A percentile compares a stretch with the other conserved stretches of the same genome.
phyloP scores from a whole-genome alignment of 768 basidiomycete species.

The Suillus fuscotomentosus region DNA sequence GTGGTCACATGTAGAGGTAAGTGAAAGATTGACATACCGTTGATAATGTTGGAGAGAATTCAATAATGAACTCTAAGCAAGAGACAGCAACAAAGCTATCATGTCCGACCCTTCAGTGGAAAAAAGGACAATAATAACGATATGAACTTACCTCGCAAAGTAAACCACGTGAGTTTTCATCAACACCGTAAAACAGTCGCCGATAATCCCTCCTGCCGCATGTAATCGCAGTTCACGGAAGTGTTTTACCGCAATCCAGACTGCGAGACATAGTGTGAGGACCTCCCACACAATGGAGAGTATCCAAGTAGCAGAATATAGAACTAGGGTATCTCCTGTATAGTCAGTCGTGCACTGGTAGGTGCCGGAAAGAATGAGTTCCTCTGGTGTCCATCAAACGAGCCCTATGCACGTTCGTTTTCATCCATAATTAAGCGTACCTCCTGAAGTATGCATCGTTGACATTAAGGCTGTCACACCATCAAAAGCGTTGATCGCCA shows the following conservation, averaged over 20 bases:
- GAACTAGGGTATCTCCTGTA: not conserved
- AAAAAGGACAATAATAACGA: not conserved
- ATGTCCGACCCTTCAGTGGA: not conserved
- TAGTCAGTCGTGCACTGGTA: not conserved
- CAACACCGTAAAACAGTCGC: not conserved
- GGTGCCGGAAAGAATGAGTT: not conserved
- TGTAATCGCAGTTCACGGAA: not conserved
- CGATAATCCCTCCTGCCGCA: not conserved
- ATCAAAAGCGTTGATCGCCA: not conserved
- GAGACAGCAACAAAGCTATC: not conserved
- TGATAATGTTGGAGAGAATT: not conserved
- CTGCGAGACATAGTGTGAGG: not conserved
- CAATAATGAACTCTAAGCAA: not conserved
- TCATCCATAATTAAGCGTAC: not conserved
- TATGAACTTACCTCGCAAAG: not conserved
- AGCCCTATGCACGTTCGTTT: not conserved
- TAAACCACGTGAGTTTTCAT: not conserved
- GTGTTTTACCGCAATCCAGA: not conserved
- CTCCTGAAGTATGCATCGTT: not conserved
- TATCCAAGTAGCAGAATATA: fast-evolving
- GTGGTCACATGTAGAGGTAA: not conserved
- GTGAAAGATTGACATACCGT: not conserved
- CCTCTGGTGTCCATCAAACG: not conserved
- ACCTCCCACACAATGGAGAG: not conserved
- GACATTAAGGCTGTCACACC: fast-evolving